Base-by-base conservation (phyloP, 2,329 filamentous ascomycete species). In the Monilinia fructigena region DNA sequence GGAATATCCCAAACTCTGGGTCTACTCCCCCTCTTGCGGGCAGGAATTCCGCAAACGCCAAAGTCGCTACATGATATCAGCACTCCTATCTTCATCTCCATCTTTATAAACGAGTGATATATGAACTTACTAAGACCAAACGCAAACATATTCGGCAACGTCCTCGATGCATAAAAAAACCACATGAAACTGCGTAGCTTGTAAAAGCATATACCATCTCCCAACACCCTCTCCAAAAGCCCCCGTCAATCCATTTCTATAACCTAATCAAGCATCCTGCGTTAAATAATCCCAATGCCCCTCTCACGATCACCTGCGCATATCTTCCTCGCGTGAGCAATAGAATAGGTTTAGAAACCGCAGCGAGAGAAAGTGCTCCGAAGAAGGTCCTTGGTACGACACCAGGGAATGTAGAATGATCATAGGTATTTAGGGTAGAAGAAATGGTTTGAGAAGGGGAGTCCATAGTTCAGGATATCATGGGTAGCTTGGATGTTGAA, bases 401-500 rank as follows among this genome's bases (percentile, higher is more conserved):
- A 4, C 95, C 95, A 0, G 94, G 90, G 74, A 98, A 99, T 26
- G 86, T 83, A 73, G 95, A 87, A 81, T 99, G 95, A 76, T 99
- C 95, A 80, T 96, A 99, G 80, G 85, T 80, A 4, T 81, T 75
- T 20, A 95, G 79, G 50, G 82, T 83, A 16, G 81, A 76, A 62
- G 80, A 75, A 20, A 84, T 76, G 71, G 71, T 88, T 81, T 26
- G 78, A 76, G 1, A 81, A 83, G 0, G 92, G 91, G 1, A 91
- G 86, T 31, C 93, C 93, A 76, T 95, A 92, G 48, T 85, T 84
- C 68, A 97, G 78, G 47, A 99, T 89, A 77, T 99, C 95, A 78
- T 98, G 95, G 3, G 88, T 85, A 7, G 95, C 95, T 78, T 99
- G 95, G 67, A 98, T 87, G 77, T 97, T 97, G 85, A 99, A 98